A percentile compares a stretch with the other conserved stretches of the same genome.
These are phyloP conservation scores for Hygrophoropsis aurantiaca DNA, from an alignment of 768 basidiomycete species.

Conservation along the genomic window DNA sequence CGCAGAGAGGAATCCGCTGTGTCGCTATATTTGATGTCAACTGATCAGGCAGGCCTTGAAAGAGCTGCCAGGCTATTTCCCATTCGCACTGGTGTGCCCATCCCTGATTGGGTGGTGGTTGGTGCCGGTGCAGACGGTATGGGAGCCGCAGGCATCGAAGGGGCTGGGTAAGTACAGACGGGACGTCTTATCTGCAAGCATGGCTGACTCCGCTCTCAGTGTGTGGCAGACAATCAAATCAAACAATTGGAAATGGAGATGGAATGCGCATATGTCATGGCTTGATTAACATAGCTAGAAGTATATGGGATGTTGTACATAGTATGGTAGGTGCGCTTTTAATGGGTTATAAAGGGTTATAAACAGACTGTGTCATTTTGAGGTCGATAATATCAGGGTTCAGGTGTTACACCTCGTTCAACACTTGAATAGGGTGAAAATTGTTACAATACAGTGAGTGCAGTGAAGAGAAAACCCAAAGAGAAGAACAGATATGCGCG, in stretches of 20 bases:
- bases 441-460: slow-evolving; percentile 88
- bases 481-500: slow-evolving; percentile 69
- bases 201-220: slow-evolving; percentile 11
- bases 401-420: slow-evolving; percentile 52
- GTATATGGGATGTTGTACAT: slow-evolving; percentile 35
- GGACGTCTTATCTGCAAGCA: not conserved
- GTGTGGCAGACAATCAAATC: slow-evolving; percentile 22
- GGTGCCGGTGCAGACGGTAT: slow-evolving; percentile 49
- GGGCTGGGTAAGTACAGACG: slow-evolving; percentile 80
- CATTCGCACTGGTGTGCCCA: slow-evolving; percentile 74
- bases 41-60: slow-evolving; percentile 61
- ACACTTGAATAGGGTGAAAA: slow-evolving; percentile 52
- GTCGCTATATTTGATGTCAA: slow-evolving; percentile 60
- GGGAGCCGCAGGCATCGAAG: slow-evolving; percentile 73
- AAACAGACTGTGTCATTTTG: too few species aligned
- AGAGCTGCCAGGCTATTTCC: slow-evolving; percentile 74
- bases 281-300: slow-evolving; percentile 38
- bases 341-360: slow-evolving; percentile 7
- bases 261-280: slow-evolving; percentile 52
- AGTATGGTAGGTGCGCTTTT: slow-evolving; percentile 28
- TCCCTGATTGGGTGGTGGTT: slow-evolving; percentile 78
- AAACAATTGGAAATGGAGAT: slow-evolving; percentile 37
- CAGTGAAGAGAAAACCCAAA: slow-evolving; percentile 53
- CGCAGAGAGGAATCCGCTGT: slow-evolving; percentile 36
- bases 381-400: slow-evolving; percentile 40